Conservation (phyloP, 2,329 filamentous ascomycete species). For the Aspergillus ochraceus region DNA sequence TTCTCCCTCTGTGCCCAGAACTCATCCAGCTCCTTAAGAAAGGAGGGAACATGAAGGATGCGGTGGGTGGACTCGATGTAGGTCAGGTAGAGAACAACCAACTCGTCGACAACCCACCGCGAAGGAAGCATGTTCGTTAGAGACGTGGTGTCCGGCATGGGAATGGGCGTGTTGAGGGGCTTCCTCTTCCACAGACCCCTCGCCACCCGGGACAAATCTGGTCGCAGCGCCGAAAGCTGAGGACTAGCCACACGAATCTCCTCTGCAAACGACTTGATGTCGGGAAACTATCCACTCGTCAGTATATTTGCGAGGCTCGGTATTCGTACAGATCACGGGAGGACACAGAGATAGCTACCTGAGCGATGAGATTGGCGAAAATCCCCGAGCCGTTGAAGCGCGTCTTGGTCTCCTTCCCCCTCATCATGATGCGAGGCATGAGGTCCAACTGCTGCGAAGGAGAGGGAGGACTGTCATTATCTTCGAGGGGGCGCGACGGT, state of each 20-base stretch:
- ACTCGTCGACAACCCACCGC: slow-evolving; percentile 35
- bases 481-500: slow-evolving; percentile 9
- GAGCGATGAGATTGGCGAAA: slow-evolving; percentile 38
- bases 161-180: slow-evolving; percentile 30
- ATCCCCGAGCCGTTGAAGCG: slow-evolving; percentile 43
- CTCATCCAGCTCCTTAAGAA: slow-evolving; percentile 37
- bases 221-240: slow-evolving; percentile 34
- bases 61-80: slow-evolving; percentile 42
- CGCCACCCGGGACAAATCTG: slow-evolving; percentile 35
- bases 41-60: slow-evolving; percentile 43
- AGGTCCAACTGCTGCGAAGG: slow-evolving; percentile 35
- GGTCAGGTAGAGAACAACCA: slow-evolving; percentile 40
- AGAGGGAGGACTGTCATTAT: slow-evolving; percentile 24
- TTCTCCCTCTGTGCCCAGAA: slow-evolving; percentile 34
- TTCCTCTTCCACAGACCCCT: slow-evolving; percentile 31
- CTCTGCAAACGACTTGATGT: slow-evolving; percentile 38
- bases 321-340: neutral
- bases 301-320: neutral
- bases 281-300: slow-evolving; percentile 35
- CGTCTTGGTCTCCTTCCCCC: slow-evolving; percentile 41
- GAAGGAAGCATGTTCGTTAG: slow-evolving; percentile 37
- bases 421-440: slow-evolving; percentile 36
- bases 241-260: slow-evolving; percentile 39
- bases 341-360: slow-evolving; percentile 26
- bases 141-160: slow-evolving; percentile 29